phyloP scores from a whole-genome alignment of 768 basidiomycete species.

The Phlebiopsis gigantea region DNA sequence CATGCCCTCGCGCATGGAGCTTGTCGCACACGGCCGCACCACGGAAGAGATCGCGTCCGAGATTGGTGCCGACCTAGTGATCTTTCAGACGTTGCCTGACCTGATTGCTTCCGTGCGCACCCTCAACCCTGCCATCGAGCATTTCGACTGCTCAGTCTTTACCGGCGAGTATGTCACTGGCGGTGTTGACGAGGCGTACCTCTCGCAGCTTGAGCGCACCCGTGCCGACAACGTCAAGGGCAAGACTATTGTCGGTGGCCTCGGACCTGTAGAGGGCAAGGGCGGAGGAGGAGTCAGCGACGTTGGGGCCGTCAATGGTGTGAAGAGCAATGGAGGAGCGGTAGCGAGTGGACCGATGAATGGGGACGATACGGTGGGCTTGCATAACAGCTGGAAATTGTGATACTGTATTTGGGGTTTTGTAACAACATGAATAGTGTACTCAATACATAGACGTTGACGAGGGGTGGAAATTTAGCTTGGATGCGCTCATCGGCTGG shows the following conservation, averaged over 20 bases:
- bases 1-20: slow-evolving; percentile 94
- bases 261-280: slow-evolving; percentile 32
- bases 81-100: slow-evolving; percentile 91
- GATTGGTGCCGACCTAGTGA: slow-evolving; percentile 93
- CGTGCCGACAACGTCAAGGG: slow-evolving; percentile 79
- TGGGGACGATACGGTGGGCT: slow-evolving; percentile 73
- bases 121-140: slow-evolving; percentile 73
- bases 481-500: too few species aligned
- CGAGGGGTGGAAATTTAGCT: background rate
- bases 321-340: slow-evolving; percentile 21
- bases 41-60: slow-evolving; percentile 65
- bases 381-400: slow-evolving; percentile 67
- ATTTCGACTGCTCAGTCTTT: slow-evolving; percentile 66
- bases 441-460: background rate
- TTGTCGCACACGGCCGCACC: slow-evolving; percentile 80
- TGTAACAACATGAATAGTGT: background rate
- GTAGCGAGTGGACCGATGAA: slow-evolving; percentile 40
- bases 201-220: slow-evolving; percentile 65
- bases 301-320: slow-evolving; percentile 14
- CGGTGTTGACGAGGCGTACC: slow-evolving; percentile 79
- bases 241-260: slow-evolving; percentile 33
- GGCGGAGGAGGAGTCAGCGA: slow-evolving; percentile 24
- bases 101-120: slow-evolving; percentile 81
- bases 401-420: slow-evolving; percentile 18
- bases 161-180: slow-evolving; percentile 92